Evolutionary conservation across 352 stramenopile genomes (phyloP).

Genomic region (Lagenidium sp.): DNA sequence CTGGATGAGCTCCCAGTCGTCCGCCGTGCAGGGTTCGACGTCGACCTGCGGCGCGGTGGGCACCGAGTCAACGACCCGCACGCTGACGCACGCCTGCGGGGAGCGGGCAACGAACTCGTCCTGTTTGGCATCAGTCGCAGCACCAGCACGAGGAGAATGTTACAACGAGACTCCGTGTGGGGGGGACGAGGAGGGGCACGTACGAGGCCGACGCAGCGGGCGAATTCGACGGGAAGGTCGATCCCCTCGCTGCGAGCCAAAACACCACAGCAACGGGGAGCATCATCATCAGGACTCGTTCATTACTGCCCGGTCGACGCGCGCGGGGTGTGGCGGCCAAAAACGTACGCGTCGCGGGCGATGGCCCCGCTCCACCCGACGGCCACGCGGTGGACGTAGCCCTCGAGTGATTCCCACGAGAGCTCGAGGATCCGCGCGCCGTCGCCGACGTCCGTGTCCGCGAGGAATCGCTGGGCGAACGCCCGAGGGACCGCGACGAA

Average conservation of each 20-base stretch:
- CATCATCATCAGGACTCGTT: background rate
- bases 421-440: constrained; percentile 62
- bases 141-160: too few relatives aligned
- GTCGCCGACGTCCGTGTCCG: constrained; percentile 4
- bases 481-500: constrained; percentile 61
- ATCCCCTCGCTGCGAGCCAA: constrained; percentile 50
- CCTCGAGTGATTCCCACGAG: constrained; percentile 73
- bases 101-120: constrained; percentile 48
- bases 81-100: constrained; percentile 51
- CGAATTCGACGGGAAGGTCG: constrained; percentile 79
- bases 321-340: too few relatives aligned
- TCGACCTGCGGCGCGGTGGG: constrained; percentile 64
- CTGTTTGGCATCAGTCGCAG: constrained; percentile 12
- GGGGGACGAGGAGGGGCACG: constrained; percentile 3
- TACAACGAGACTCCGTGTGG: background rate
- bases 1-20: constrained; percentile 90
- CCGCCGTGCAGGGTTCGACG: constrained; percentile 74
- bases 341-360: constrained; percentile 31
- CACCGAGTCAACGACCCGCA: constrained; percentile 65
- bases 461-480: constrained; percentile 60
- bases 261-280: background rate
- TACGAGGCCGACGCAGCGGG: constrained; percentile 72
- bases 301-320: constrained; percentile 19
- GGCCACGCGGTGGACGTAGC: constrained; percentile 67
- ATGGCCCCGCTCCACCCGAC: constrained; percentile 60